Percentiles rank a stretch among this genome's conserved stretches.
phyloP scores from a whole-genome alignment of 1,284 basidiomycete genomes.

The Ganoderma lingzhi region DNA sequence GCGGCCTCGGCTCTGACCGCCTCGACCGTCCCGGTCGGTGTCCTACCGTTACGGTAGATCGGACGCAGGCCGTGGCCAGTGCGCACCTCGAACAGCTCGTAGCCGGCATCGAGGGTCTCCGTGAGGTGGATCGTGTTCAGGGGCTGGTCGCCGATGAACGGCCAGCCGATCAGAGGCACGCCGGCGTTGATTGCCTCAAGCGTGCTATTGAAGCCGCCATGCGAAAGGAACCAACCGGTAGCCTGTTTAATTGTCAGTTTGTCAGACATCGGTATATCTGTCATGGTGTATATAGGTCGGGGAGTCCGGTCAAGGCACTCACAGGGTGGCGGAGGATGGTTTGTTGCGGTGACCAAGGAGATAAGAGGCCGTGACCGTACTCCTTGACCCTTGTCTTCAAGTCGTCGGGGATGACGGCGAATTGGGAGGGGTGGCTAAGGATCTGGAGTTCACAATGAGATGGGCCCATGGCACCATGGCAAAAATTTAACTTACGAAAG shows the following conservation, averaged over 20 bases:
- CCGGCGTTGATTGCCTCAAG: slow-evolving; percentile 30
- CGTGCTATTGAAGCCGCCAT: slow-evolving; percentile 34
- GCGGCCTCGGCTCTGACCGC: slow-evolving; percentile 25
- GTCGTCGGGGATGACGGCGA: slow-evolving; percentile 11
- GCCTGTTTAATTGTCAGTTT: neutral
- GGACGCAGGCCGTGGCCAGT: slow-evolving; percentile 29
- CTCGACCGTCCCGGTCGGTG: slow-evolving; percentile 26
- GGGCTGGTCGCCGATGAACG: slow-evolving; percentile 36
- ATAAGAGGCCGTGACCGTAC: slow-evolving; percentile 15
- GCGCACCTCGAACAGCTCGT: slow-evolving; percentile 37
- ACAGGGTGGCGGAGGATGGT: slow-evolving; percentile 17
- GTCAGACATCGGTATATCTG: neutral
- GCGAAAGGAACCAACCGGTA: slow-evolving; percentile 33
- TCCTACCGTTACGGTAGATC: slow-evolving; percentile 25
- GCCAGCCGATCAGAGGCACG: slow-evolving; percentile 36
- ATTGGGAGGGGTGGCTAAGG: slow-evolving; percentile 12
- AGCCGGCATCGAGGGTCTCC: slow-evolving; percentile 33
- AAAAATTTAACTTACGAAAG: slow-evolving; percentile 16
- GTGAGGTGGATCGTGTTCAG: slow-evolving; percentile 30
- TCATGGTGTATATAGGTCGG: neutral
- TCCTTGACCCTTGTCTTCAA: slow-evolving; percentile 14
- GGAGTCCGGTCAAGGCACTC: neutral
- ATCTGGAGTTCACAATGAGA: slow-evolving; percentile 13
- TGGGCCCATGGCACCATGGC: neutral
- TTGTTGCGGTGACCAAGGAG: slow-evolving; percentile 20